A percentile compares a stretch with the other conserved stretches of the same genome.
These are phyloP conservation scores for Termitomyces sp. DNA, from an alignment of 768 basidiomycete species.

Conservation along the genomic window DNA sequence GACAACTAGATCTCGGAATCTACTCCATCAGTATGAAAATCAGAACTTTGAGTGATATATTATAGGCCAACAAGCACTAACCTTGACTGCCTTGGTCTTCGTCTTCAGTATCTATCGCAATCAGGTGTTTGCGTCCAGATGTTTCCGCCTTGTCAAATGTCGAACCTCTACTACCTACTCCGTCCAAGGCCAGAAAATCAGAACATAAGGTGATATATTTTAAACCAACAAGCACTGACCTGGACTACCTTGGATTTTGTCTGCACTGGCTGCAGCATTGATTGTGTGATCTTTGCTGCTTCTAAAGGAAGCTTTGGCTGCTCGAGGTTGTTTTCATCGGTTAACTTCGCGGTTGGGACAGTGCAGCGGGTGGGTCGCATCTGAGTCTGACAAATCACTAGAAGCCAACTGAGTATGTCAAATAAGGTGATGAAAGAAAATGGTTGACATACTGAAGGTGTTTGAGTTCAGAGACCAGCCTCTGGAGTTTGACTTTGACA, in stretches of 20 bases:
- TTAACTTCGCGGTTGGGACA: not conserved
- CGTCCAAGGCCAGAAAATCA: too few species aligned
- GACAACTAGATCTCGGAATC: too few species aligned
- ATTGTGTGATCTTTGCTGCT: not conserved
- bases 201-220: not conserved
- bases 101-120: not conserved
- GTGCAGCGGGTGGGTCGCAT: not conserved
- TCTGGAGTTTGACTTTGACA: constrained; percentile 3
- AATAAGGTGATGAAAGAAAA: not conserved
- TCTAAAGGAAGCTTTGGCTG: not conserved
- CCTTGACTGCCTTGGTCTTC: not conserved
- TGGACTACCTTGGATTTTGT: not conserved
- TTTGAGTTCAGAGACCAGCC: constrained; percentile 1
- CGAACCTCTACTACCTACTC: not conserved
- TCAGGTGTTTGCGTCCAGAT: not conserved
- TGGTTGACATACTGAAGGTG: not conserved
- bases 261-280: not conserved
- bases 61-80: too few species aligned
- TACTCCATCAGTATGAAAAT: too few species aligned
- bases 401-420: not conserved
- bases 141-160: not conserved
- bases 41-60: too few species aligned
- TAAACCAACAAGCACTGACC: not conserved
- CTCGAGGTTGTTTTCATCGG: not conserved
- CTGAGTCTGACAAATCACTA: not conserved